These are phyloP conservation scores for Clarkia xantiana DNA, from an alignment of 345 rosid species.

Conservation along the genomic window DNA sequence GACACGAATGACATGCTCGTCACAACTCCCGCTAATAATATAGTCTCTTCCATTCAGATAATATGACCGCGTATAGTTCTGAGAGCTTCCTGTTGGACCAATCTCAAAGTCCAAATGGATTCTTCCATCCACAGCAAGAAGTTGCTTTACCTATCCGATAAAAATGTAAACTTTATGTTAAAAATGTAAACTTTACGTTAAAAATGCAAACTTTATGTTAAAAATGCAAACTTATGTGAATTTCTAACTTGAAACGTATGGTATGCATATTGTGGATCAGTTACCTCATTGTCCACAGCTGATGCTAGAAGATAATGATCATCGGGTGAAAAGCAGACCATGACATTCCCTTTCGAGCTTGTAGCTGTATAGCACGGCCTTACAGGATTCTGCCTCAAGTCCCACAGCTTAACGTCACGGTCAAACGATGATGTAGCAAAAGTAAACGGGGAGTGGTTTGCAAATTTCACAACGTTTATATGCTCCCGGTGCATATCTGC, in stretches of 20 bases:
- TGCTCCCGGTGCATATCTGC: slow-evolving; percentile 80
- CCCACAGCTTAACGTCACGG: slow-evolving; percentile 85
- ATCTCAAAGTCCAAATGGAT: slow-evolving; percentile 61
- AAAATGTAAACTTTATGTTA: not conserved
- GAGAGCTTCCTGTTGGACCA: slow-evolving; percentile 57
- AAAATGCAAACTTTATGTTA: no score
- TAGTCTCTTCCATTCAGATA: slow-evolving; percentile 93
- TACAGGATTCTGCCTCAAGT: slow-evolving; percentile 66
- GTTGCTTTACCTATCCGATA: slow-evolving; percentile 61
- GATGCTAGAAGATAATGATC: slow-evolving; percentile 91
- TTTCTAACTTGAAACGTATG: no score
- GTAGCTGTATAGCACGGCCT: slow-evolving; percentile 67
- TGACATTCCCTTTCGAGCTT: slow-evolving; percentile 82
- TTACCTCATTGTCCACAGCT: slow-evolving; percentile 96
- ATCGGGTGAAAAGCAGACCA: slow-evolving; percentile 98
- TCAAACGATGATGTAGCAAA: slow-evolving; percentile 98
- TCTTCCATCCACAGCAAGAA: slow-evolving; percentile 84
- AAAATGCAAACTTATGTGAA: no score
- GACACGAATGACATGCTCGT: slow-evolving; percentile 73
- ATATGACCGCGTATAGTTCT: slow-evolving; percentile 86
- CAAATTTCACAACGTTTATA: slow-evolving; percentile 84
- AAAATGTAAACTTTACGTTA: no score
- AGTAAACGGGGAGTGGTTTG: slow-evolving; percentile 71
- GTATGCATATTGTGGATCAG: not conserved
- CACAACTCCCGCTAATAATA: slow-evolving; percentile 82